Evolutionary conservation across 768 basidiomycete species (phyloP), one percentile per base, ranked within the genome.

Genomic region (Epithele typhae): DNA sequence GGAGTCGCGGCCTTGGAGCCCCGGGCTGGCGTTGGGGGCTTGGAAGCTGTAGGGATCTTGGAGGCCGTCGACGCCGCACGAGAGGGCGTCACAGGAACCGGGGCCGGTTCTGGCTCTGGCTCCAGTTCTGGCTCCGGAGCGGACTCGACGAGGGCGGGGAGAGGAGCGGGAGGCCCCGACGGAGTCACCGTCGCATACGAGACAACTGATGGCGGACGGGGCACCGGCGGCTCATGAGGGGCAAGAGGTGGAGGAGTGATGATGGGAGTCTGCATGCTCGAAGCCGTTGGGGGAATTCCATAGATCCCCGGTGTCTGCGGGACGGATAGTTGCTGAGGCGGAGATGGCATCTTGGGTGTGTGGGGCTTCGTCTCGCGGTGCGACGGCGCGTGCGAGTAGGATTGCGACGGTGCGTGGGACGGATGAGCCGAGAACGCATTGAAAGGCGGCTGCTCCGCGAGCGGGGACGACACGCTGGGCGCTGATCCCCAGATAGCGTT

Each of bases 401-500:
- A n/a, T n/a, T n/a, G n/a, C n/a, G n/a, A n/a, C n/a, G n/a, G n/a
- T n/a, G n/a, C n/a, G n/a, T n/a, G n/a, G n/a, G n/a, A n/a, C 8
- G 38, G 30, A 14, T 34, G 41, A 2, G 43, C 43, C n/a, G 51
- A 39, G 22, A 44, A 48, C 25, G 43, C 46, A 27, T 47, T 52
- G 42, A 44, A 52, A 1, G 51, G 51, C 33, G 51, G 51, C 34
- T 48, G 43, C 38, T 52, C 51, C 35, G 43, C 51, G 7, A 52
- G 46, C 38, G 39, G 54, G 4, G 46, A 48, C 22, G 40, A 42
- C 17, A 49, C 52, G 36, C 27, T 37, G 17, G 33, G 42, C 6
- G 23, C 35, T 1, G 55, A 18, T 21, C 78, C 80, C 77, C 79
- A 79, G 5, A 78, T 66, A 0, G 76, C 68, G 18, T 58, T 69